Base-by-base conservation (phyloP, 495 filamentous ascomycete species). In the Penicillium goetzii region DNA sequence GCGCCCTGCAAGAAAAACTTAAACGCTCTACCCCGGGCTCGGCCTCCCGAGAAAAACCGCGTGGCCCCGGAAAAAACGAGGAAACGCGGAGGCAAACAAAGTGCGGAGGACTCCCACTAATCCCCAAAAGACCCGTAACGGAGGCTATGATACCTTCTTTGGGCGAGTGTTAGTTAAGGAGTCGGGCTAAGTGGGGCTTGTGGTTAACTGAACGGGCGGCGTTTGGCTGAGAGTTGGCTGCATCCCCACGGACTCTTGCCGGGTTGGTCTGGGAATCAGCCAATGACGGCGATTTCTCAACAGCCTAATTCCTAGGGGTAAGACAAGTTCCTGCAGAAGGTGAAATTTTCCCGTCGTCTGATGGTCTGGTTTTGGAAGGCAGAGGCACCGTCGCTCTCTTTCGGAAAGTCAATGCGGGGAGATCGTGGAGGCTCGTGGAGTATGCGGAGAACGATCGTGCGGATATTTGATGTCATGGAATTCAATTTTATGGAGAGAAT, bases 31-130 rank as follows among this genome's bases (percentile, higher is more conserved):
- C 63, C 67, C 67, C 63, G 56, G 66, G 65, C 62, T 70, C 67
- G 69, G 69, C 40, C 61, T 68, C 60, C 69, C 69, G 69, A 72
- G 47, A 65, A 50, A 34, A 56, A 51, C 57, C 61, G 56, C 45
- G 34, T 56, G 41, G 34, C 56, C 66, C 62, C 59, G 30, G 49
- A 52, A 21, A 61, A 57, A 34, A 50, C 34, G 38, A 45, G 61
- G 53, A 67, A 63, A 67, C 57, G 51, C 41, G 60, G 65, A 64
- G 67, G 63, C 61, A 65, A 70, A 66, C 50, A 43, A 52, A 56
- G 56, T 49, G 63, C 63, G 59, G 68, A 68, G 63, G 67, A 59
- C 11, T 19, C 26, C 2, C 32, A 30, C 64, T 72, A 72, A 58
- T 3, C 65, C 43, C 0, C 6, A 60, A 57, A 28, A 9, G 6